These are phyloP conservation scores for Colletotrichum gloeosporioides DNA, from an alignment of 2,329 filamentous ascomycete genomes.

Conservation along the genomic window DNA sequence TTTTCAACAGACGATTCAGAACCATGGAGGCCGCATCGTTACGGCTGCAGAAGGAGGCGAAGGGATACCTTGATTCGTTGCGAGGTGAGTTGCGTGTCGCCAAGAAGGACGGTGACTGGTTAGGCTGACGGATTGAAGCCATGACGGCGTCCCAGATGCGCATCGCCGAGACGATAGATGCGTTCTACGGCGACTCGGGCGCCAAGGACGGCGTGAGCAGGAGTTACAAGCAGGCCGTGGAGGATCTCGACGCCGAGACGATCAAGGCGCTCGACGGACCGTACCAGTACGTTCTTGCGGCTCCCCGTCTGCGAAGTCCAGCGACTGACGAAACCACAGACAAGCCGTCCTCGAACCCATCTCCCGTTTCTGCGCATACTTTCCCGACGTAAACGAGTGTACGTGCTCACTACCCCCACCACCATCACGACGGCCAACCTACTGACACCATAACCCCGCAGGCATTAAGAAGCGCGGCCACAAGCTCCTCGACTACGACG, in stretches of 20 bases:
- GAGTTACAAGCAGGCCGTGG: conserved; percentile 98
- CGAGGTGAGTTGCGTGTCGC: conserved; percentile 62
- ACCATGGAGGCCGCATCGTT: conserved; percentile 96
- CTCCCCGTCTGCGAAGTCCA: accelerated
- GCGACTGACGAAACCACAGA: conserved; percentile 45
- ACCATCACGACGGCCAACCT: neutral
- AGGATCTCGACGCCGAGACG: conserved; percentile 96
- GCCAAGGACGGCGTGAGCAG: conserved; percentile 93
- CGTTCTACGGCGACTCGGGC: conserved; percentile 96
- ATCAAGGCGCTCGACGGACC: conserved; percentile 98
- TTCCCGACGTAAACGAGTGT: conserved; percentile 98
- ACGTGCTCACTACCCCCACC: conserved; percentile 31
- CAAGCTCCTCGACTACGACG: conserved; percentile 98
- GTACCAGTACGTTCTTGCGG: conserved; percentile 64
- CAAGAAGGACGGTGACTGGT: neutral
- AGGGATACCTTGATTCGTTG: conserved; percentile 95
- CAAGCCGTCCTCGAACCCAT: conserved; percentile 96
- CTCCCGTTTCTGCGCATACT: conserved; percentile 95
- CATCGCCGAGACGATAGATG: conserved; percentile 98
- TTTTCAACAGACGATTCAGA: conserved; percentile 76
- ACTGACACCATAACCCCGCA: conserved; percentile 32
- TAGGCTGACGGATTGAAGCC: conserved; percentile 53
- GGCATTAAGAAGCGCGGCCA: conserved; percentile 98
- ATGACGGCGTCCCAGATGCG: conserved; percentile 99
- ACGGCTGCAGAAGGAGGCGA: conserved; percentile 95